Evolutionary conservation across 2,329 filamentous ascomycete genomes (phyloP).

Genomic region (Rutstroemia sp.): DNA sequence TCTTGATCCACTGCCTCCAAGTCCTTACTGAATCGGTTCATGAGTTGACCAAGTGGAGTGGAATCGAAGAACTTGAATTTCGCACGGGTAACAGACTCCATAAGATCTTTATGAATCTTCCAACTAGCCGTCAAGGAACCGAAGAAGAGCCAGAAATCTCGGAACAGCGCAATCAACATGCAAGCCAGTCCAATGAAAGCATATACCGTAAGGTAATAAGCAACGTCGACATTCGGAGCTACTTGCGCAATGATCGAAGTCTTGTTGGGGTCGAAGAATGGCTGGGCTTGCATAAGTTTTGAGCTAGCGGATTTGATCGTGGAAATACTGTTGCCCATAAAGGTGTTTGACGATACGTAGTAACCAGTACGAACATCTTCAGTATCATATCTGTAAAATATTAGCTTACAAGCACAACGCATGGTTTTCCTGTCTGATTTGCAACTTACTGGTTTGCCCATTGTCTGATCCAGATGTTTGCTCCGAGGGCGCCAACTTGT

Average conservation of each 20-base stretch:
- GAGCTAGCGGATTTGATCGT: conserved; percentile 21
- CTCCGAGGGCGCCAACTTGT: conserved; percentile 78
- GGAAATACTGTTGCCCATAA: conserved; percentile 25
- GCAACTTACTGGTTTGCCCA: conserved; percentile 81
- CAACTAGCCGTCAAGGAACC: conserved; percentile 84
- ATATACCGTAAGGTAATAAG: conserved; percentile 80
- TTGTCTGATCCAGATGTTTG: conserved; percentile 88
- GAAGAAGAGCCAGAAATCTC: conserved; percentile 86
- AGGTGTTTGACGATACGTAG: conserved; percentile 17
- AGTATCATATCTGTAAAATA: conserved; percentile 28
- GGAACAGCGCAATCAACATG: conserved; percentile 70
- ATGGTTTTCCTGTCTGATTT: too few species aligned
- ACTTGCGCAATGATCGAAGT: conserved; percentile 25
- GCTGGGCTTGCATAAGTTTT: conserved; percentile 23
- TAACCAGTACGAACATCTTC: conserved; percentile 15
- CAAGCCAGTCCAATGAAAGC: conserved; percentile 71
- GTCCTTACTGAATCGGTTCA: conserved; percentile 98
- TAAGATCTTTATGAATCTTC: conserved; percentile 71
- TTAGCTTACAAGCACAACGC: not conserved
- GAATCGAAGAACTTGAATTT: conserved; percentile 98
- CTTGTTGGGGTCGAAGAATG: conserved; percentile 28
- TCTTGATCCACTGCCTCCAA: conserved; percentile 93
- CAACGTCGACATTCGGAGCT: conserved; percentile 59
- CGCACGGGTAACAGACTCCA: conserved; percentile 74
- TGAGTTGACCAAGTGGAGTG: conserved; percentile 89